phyloP scores from a whole-genome alignment of 805 yeast genomes.

The Metschnikowia anglica region DNA sequence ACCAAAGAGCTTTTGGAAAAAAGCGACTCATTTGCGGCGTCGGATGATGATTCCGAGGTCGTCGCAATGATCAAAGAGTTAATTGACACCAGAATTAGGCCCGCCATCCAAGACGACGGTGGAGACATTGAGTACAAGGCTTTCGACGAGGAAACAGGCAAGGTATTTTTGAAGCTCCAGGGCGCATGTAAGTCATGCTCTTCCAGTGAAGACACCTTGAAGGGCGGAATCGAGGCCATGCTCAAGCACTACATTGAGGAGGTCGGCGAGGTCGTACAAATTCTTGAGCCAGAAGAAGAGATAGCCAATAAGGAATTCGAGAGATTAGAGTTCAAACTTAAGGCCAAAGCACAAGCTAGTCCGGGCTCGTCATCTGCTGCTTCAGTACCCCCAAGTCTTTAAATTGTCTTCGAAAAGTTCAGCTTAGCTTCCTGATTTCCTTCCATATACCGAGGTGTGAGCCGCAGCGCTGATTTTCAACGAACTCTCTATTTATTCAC shows the following conservation, averaged over 20 bases:
- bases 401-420: no score
- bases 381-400: constrained; percentile 28
- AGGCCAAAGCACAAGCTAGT: constrained; percentile 19
- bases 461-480: not conserved
- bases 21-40: constrained; percentile 43
- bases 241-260: constrained; percentile 95
- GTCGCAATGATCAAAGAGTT: constrained; percentile 88
- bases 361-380: constrained; percentile 5
- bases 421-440: no score
- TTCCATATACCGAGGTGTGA: not conserved
- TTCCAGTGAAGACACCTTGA: constrained; percentile 84
- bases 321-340: constrained; percentile 62
- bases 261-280: constrained; percentile 83
- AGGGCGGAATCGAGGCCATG: constrained; percentile 97
- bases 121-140: constrained; percentile 92
- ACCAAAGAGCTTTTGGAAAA: constrained; percentile 42
- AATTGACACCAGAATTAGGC: constrained; percentile 91
- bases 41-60: constrained; percentile 62
- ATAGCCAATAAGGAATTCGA: constrained; percentile 81
- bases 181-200: constrained; percentile 98
- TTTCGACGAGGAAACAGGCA: constrained; percentile 81
- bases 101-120: constrained; percentile 98
- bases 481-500: constrained; percentile 7
- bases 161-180: constrained; percentile 81
- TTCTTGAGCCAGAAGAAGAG: constrained; percentile 73